Evolutionary conservation across 345 rosid species (phyloP).

Genomic region (Pistacia atlantica): DNA sequence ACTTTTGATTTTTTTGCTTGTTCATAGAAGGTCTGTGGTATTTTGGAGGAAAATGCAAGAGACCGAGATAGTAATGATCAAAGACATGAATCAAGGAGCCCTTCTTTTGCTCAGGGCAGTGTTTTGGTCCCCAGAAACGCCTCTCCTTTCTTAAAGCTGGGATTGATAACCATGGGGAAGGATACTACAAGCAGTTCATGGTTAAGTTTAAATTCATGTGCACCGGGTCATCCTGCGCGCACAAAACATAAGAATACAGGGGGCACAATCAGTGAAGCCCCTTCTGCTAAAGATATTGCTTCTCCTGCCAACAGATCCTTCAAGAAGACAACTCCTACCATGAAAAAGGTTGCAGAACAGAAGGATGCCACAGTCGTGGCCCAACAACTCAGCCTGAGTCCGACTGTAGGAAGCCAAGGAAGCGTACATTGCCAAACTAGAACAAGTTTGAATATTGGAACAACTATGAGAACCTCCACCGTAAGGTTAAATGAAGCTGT

Average conservation of each 20-base stretch:
- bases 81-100: slow-evolving; percentile 11
- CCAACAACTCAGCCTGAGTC: slow-evolving; percentile 52
- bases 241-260: slow-evolving; percentile 37
- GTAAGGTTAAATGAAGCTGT: not conserved
- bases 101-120: slow-evolving; percentile 8
- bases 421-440: slow-evolving; percentile 42
- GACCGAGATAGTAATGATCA: slow-evolving; percentile 40
- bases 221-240: slow-evolving; percentile 29
- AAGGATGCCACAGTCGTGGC: slow-evolving; percentile 41
- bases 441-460: slow-evolving; percentile 32
- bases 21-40: slow-evolving; percentile 44
- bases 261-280: slow-evolving; percentile 24
- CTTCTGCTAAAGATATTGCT: slow-evolving; percentile 26
- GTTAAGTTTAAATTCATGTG: slow-evolving; percentile 75
- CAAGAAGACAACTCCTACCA: slow-evolving; percentile 41
- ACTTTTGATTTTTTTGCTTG: slow-evolving; percentile 23
- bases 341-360: slow-evolving; percentile 31
- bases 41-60: slow-evolving; percentile 25
- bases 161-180: slow-evolving; percentile 37
- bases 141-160: slow-evolving; percentile 34
- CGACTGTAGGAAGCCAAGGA: slow-evolving; percentile 55
- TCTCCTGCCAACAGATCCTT: slow-evolving; percentile 43
- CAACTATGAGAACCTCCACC: slow-evolving; percentile 30
- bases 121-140: slow-evolving; percentile 20
- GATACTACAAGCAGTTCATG: slow-evolving; percentile 58